Percentiles rank a stretch among this genome's conserved stretches.
Evolutionary conservation across 2,329 filamentous ascomycete genomes (phyloP).

Genomic region (Cladorrhinum sp.): DNA sequence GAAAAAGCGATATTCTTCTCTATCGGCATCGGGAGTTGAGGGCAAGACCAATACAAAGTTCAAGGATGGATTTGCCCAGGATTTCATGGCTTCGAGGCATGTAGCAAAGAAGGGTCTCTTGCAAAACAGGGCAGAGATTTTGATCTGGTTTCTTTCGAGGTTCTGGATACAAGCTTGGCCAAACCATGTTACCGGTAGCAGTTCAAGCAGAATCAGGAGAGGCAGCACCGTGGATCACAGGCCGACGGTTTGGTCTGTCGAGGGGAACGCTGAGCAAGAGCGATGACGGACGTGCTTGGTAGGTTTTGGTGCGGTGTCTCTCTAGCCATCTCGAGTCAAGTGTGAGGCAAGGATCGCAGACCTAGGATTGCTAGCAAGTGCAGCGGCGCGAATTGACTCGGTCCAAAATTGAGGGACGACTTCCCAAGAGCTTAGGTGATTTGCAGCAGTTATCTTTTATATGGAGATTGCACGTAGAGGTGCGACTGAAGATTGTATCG

Average conservation of each 20-base stretch:
- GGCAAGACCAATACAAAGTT: not conserved
- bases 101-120: not conserved
- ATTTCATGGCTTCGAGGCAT: not conserved
- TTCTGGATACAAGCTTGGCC: not conserved
- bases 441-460: not conserved
- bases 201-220: not conserved
- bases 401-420: not conserved
- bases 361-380: constrained; percentile 1
- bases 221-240: not conserved
- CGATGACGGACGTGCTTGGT: not conserved
- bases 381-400: constrained; percentile 2
- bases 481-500: not conserved
- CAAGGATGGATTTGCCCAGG: not conserved
- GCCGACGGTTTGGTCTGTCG: not conserved
- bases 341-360: not conserved
- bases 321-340: constrained; percentile 2
- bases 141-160: not conserved
- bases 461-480: not conserved
- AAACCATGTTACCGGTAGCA: not conserved
- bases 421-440: constrained; percentile 2
- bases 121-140: not conserved
- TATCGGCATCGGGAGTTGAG: not conserved
- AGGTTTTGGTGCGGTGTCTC: not conserved
- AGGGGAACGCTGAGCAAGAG: not conserved
- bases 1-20: not conserved